Base-by-base conservation (phyloP, 2,329 filamentous ascomycete genomes). In the Colletotrichum lupini region DNA sequence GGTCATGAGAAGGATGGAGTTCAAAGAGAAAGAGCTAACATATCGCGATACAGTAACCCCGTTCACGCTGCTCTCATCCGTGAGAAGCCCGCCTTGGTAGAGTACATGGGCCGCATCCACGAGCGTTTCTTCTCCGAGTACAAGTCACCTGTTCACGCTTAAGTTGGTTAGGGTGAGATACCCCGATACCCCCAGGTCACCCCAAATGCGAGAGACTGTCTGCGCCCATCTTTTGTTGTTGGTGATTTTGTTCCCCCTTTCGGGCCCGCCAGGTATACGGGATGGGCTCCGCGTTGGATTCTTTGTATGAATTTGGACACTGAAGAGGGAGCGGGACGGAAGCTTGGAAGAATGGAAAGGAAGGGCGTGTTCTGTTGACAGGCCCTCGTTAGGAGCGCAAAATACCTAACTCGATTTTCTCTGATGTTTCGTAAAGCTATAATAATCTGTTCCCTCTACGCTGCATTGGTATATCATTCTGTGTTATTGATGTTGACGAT, bases 21-120 rank as follows among this genome's bases (percentile, higher is more conserved):
- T 26, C 24, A 26, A 26, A 26, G 24, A 26, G 24, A 26, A 26
- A 12, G 6, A 2, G 67, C 69, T 68, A 42, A 73, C n/a, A 16
- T 26, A n/a, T 16, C 2, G 0, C 3, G 0, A 49, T 4, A 14
- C 26, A 74, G 73, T 22, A 74, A 74, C 65, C 73, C 73, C 14
- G 62, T 74, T 30, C 73, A 74, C 16, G 65, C 69, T 11, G 70
- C 62, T 30, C 73, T 73, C 35, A 72, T 73, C 56, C 69, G 68
- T 14, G 73, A 74, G 69, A 73, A 72, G 69, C 64, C 69, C 12
- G 73, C 73, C 14, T 28, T 74, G 56, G 69, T 73, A 52, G 73
- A 74, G 46, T 74, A 74, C 32, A 52, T 73, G 19, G 65, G 64
- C n/a, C 69, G 73, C 1, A 73, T 74, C 37, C 73, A 74, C 65